Evolutionary conservation across 495 filamentous ascomycete genomes (phyloP).

Genomic region (Aspergillus mulundensis): DNA sequence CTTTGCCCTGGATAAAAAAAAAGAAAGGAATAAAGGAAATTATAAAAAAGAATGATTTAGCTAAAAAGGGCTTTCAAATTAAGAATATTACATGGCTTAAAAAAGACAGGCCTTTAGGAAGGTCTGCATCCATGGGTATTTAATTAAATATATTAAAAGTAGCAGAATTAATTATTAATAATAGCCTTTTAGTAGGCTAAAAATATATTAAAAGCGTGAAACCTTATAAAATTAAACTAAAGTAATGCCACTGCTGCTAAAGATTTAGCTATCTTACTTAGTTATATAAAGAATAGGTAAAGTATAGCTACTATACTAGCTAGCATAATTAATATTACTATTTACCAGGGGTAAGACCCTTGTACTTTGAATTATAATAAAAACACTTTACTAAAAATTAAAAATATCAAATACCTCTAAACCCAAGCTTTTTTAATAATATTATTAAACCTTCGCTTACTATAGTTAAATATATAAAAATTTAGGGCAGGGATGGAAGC

Average conservation of each 20-base stretch:
- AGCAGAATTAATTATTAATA: constrained; percentile 18
- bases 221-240: constrained; percentile 18
- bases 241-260: constrained; percentile 26
- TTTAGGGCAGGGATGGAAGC: constrained; percentile 25
- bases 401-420: constrained; percentile 9
- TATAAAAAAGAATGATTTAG: constrained; percentile 22
- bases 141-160: constrained; percentile 24
- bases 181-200: constrained; percentile 21
- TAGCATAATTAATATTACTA: constrained; percentile 20
- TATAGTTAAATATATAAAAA: constrained; percentile 30
- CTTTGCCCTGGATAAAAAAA: constrained; percentile 12
- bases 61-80: constrained; percentile 17
- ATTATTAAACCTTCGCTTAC: constrained; percentile 21
- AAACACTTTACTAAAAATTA: constrained; percentile 18
- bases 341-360: constrained; percentile 21
- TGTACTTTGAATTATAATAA: constrained; percentile 21
- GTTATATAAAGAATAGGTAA: constrained; percentile 26
- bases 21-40: constrained; percentile 19
- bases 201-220: constrained; percentile 21
- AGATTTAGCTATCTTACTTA: constrained; percentile 28
- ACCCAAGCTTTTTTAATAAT: constrained; percentile 15
- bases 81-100: constrained; percentile 24
- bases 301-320: constrained; percentile 25
- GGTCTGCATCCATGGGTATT: constrained; percentile 5
- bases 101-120: constrained; percentile 20